These are phyloP conservation scores for Hyaloscypha hepaticicola DNA, from an alignment of 495 filamentous ascomycete genomes.

Conservation along the genomic window DNA sequence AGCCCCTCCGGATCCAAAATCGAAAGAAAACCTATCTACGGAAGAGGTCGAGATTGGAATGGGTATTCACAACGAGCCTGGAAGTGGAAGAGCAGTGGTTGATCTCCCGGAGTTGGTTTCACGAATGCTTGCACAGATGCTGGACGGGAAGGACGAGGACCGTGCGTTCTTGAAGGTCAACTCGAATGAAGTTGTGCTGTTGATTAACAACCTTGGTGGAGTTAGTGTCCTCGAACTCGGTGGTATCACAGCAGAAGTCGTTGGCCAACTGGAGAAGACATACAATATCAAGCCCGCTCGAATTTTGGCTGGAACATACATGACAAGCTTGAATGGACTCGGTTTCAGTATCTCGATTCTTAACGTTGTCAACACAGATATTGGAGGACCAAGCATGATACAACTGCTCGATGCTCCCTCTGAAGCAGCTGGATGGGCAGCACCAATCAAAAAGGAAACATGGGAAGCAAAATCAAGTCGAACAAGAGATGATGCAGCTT, in stretches of 20 bases:
- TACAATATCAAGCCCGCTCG: slow-evolving; percentile 74
- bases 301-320: slow-evolving; percentile 62
- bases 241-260: slow-evolving; percentile 84
- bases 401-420: slow-evolving; percentile 83
- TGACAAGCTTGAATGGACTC: slow-evolving; percentile 90
- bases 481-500: slow-evolving; percentile 40
- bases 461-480: slow-evolving; percentile 54
- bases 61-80: slow-evolving; percentile 97
- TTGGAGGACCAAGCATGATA: slow-evolving; percentile 78
- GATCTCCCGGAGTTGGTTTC: slow-evolving; percentile 68
- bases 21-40: slow-evolving; percentile 53
- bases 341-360: slow-evolving; percentile 89
- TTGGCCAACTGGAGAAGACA: slow-evolving; percentile 66
- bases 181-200: slow-evolving; percentile 63
- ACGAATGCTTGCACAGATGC: slow-evolving; percentile 77
- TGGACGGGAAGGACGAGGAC: slow-evolving; percentile 77
- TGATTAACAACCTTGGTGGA: slow-evolving; percentile 95
- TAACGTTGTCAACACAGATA: slow-evolving; percentile 75
- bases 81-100: slow-evolving; percentile 67
- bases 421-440: slow-evolving; percentile 83
- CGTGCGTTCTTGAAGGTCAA: slow-evolving; percentile 73
- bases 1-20: slow-evolving; percentile 37
- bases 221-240: slow-evolving; percentile 86
- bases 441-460: slow-evolving; percentile 62
- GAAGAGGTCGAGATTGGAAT: slow-evolving; percentile 93